phyloP scores from a whole-genome alignment of 1,284 basidiomycete genomes.

The Cutaneotrichosporon sp. region DNA sequence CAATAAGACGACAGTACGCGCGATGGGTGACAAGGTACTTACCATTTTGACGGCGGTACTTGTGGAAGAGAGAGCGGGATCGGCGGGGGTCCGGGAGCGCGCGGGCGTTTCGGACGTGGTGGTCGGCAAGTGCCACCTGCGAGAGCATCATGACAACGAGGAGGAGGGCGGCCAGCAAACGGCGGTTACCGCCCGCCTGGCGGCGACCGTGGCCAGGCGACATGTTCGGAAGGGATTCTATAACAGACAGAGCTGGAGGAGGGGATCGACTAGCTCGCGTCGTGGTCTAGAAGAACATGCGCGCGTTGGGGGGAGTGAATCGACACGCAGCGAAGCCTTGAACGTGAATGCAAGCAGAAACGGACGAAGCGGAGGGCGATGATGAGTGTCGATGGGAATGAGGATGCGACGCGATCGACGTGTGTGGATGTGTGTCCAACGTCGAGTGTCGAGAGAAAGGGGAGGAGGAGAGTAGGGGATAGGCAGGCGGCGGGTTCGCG shows the following conservation, averaged over 20 bases:
- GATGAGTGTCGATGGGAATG: neutral
- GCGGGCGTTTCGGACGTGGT: neutral
- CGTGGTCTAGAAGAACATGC: conserved; percentile 9
- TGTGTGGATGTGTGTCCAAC: conserved; percentile 1
- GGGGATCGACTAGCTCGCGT: neutral
- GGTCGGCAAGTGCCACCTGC: conserved; percentile 9
- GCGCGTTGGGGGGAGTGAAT: neutral
- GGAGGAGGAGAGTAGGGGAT: neutral
- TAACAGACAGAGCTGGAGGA: neutral
- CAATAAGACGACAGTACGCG: neutral
- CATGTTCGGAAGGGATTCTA: conserved; percentile 2
- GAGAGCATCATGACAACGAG: conserved; percentile 16
- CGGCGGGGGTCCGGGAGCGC: neutral
- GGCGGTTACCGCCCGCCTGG: conserved; percentile 19
- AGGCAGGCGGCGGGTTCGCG: neutral
- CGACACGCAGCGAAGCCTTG: neutral
- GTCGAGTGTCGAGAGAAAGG: neutral
- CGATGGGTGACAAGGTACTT: neutral
- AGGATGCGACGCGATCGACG: neutral
- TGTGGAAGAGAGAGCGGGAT: neutral
- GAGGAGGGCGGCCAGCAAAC: conserved; percentile 19
- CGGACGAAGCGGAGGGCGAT: neutral
- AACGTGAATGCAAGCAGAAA: neutral
- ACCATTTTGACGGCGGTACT: conserved; percentile 5
- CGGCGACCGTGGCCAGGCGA: conserved; percentile 18